Evolutionary conservation across 2,329 filamentous ascomycete species (phyloP).

Genomic region (Lecanosticta acicola): DNA sequence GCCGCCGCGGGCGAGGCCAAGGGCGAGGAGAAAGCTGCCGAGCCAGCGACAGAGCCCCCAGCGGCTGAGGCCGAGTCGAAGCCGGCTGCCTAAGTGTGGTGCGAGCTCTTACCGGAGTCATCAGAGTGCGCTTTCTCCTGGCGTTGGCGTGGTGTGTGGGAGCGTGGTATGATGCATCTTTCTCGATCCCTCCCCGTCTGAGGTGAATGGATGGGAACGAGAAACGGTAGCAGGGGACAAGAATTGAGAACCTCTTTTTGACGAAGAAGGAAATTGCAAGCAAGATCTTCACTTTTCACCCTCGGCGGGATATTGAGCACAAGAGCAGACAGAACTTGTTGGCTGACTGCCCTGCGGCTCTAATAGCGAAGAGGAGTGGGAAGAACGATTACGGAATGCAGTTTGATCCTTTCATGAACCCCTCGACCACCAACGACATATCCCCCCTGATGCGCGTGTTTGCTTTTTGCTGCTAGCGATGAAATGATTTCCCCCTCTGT

Average conservation of each 20-base stretch:
- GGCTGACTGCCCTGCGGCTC: background rate
- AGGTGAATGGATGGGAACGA: background rate
- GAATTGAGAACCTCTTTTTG: background rate
- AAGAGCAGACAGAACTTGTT: background rate
- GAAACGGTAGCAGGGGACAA: conserved; percentile 1
- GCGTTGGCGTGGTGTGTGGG: conserved; percentile 17
- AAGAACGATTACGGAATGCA: too few species aligned
- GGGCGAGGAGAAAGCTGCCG: conserved; percentile 43
- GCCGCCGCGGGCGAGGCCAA: conserved; percentile 49
- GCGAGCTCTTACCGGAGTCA: conserved; percentile 12
- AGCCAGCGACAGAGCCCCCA: conserved; percentile 46
- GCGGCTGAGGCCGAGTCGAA: conserved; percentile 30
- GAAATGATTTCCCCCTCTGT: background rate
- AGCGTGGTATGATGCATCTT: conserved; percentile 14
- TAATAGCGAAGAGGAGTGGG: too few species aligned
- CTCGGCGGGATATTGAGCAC: background rate
- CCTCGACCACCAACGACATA: background rate
- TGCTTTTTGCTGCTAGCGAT: background rate
- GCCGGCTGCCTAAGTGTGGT: conserved; percentile 19
- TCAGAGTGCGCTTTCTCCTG: conserved; percentile 14
- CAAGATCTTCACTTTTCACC: background rate
- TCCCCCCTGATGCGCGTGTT: background rate
- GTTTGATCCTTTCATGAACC: too few species aligned
- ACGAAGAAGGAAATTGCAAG: background rate
- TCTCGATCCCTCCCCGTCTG: conserved; percentile 3